phyloP scores from a whole-genome alignment of 768 basidiomycete species.

The Lactarius trivialis region DNA sequence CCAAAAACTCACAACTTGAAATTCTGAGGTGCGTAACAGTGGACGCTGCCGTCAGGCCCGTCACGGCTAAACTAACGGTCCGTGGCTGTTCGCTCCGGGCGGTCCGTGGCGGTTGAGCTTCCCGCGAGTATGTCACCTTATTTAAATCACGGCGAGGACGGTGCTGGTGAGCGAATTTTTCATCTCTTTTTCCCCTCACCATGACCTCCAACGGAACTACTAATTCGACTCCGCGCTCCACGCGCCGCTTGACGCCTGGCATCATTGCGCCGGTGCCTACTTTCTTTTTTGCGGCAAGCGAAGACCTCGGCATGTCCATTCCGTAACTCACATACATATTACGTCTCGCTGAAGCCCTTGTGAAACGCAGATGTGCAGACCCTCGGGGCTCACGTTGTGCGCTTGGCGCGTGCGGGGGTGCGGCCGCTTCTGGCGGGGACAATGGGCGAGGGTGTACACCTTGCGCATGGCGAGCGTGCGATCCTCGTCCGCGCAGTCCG shows the following conservation, averaged over 20 bases:
- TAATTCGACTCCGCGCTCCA: slow-evolving; percentile 23
- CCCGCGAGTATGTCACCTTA: background rate
- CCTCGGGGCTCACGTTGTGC: slow-evolving; percentile 61
- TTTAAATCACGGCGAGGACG: background rate
- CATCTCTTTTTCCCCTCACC: slow-evolving; percentile 17
- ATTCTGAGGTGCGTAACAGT: background rate
- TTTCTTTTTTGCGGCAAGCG: slow-evolving; percentile 68
- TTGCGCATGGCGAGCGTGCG: slow-evolving; percentile 59
- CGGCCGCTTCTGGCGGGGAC: slow-evolving; percentile 70
- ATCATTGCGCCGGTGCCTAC: slow-evolving; percentile 83
- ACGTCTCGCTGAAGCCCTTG: background rate
- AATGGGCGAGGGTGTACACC: slow-evolving; percentile 81
- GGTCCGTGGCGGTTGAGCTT: background rate
- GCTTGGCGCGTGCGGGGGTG: slow-evolving; percentile 60
- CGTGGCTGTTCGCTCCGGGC: slow-evolving; percentile 3
- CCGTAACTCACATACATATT: background rate
- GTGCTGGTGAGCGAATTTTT: background rate
- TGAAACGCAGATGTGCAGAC: slow-evolving; percentile 49
- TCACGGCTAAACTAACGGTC: background rate
- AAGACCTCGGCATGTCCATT: slow-evolving; percentile 68
- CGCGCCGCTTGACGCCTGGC: slow-evolving; percentile 62
- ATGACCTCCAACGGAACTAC: slow-evolving; percentile 39
- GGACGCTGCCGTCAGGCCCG: no score
- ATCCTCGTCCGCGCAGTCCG: slow-evolving; percentile 61
- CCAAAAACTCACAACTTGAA: no score